These are phyloP conservation scores for Cadophora luteo-olivacea DNA, from an alignment of 2,329 filamentous ascomycete genomes.

Conservation along the genomic window DNA sequence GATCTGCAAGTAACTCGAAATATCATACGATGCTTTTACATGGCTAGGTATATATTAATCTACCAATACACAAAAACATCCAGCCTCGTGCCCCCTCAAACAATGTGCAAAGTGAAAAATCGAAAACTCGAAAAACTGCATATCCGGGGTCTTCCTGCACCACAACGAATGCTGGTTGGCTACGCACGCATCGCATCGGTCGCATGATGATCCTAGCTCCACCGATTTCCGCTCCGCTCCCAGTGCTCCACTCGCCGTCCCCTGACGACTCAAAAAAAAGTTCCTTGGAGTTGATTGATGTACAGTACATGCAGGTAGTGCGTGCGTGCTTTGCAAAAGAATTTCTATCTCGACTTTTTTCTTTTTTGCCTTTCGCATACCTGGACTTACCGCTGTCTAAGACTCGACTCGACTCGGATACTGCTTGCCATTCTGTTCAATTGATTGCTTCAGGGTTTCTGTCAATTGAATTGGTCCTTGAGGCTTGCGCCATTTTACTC, in stretches of 20 bases:
- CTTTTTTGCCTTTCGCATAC: no score
- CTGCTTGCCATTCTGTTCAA: no score
- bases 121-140: not conserved
- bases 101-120: not conserved
- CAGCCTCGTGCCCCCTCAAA: not conserved
- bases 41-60: no score
- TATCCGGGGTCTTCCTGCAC: not conserved
- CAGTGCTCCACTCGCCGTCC: not conserved
- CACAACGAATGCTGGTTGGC: not conserved
- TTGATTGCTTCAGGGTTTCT: not conserved
- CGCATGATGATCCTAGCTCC: conserved; percentile 13
- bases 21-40: no score
- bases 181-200: not conserved
- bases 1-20: no score
- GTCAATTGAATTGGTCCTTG: not conserved
- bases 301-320: not conserved
- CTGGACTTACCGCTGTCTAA: no score
- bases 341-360: conserved; percentile 11
- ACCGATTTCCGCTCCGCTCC: not conserved
- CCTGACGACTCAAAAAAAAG: not conserved
- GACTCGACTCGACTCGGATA: no score
- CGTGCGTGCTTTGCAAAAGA: not conserved
- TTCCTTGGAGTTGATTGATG: not conserved
- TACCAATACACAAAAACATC: not conserved
- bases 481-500: not conserved